These are phyloP conservation scores for Lasiodiplodia citricola DNA, from an alignment of 2,329 filamentous ascomycete genomes.

Conservation along the genomic window DNA sequence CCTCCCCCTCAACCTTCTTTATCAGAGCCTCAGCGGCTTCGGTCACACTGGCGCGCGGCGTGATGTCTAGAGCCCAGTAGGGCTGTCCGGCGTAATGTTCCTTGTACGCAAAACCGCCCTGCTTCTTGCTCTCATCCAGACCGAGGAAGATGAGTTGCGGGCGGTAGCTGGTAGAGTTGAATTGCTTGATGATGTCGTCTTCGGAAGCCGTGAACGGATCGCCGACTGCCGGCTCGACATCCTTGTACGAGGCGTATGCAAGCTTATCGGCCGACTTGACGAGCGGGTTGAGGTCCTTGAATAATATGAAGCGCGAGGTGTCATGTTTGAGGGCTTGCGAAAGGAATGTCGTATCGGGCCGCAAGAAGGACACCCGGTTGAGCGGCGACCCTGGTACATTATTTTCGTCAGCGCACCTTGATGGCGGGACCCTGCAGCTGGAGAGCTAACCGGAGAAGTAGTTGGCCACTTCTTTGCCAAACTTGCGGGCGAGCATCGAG, in stretches of 20 bases:
- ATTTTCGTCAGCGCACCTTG: conserved; percentile 20
- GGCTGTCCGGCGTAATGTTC: conserved; percentile 77
- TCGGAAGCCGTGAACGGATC: conserved; percentile 75
- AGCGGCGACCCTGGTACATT: conserved; percentile 65
- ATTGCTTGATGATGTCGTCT: conserved; percentile 72
- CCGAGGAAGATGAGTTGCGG: conserved; percentile 86
- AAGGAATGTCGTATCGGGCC: conserved; percentile 73
- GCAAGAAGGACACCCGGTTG: conserved; percentile 80
- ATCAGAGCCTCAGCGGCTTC: conserved; percentile 68
- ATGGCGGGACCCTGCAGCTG: not conserved
- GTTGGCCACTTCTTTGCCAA: conserved; percentile 80
- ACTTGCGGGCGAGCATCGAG: conserved; percentile 76
- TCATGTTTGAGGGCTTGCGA: conserved; percentile 69
- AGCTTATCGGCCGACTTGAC: conserved; percentile 65
- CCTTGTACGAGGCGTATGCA: conserved; percentile 70
- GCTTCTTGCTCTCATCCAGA: conserved; percentile 68
- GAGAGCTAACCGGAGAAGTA: conserved; percentile 69
- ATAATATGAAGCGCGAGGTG: conserved; percentile 73
- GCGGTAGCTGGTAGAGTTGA: conserved; percentile 70
- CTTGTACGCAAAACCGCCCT: conserved; percentile 63
- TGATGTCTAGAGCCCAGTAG: conserved; percentile 90
- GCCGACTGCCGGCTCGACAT: conserved; percentile 74
- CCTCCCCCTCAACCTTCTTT: conserved; percentile 63
- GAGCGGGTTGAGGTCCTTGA: conserved; percentile 80
- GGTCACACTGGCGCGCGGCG: conserved; percentile 68